Conservation (phyloP, 352 stramenopile species). For the Phytopythium boreale region DNA sequence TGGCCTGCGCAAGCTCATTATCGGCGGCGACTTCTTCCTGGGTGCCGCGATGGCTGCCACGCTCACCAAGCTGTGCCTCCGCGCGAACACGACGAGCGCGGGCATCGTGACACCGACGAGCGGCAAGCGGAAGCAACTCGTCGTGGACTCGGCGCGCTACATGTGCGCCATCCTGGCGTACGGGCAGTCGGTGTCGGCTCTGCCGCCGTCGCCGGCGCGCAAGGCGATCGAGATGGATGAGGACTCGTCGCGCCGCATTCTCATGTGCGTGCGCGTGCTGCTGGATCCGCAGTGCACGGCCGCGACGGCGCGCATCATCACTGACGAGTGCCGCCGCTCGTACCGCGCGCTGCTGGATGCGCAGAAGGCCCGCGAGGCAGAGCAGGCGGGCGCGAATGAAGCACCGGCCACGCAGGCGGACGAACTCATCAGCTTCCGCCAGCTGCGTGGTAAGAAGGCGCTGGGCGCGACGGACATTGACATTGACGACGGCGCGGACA, state of each 20-base stretch:
- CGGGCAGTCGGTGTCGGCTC: constrained; percentile 35
- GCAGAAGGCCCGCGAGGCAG: constrained; percentile 65
- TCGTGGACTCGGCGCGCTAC: constrained; percentile 65
- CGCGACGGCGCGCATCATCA: constrained; percentile 72
- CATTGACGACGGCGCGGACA: constrained; percentile 97
- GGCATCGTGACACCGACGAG: constrained; percentile 38
- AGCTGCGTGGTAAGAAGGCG: constrained; percentile 92
- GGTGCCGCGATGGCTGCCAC: constrained; percentile 90
- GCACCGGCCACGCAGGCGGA: constrained; percentile 84
- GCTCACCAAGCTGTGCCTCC: constrained; percentile 97
- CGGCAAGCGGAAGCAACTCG: constrained; percentile 59
- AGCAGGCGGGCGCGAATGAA: constrained; percentile 48
- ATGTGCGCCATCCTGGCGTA: constrained; percentile 78
- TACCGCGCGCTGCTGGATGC: constrained; percentile 76
- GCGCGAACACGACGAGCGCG: constrained; percentile 62
- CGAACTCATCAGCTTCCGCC: constrained; percentile 97
- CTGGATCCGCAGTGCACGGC: constrained; percentile 87
- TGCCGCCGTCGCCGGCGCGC: constrained; percentile 5
- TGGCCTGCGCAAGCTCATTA: constrained; percentile 86
- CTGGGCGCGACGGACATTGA: constrained; percentile 94
- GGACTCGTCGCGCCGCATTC: constrained; percentile 95
- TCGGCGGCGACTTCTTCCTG: constrained; percentile 97
- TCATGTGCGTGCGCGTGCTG: constrained; percentile 93
- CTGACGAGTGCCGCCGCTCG: constrained; percentile 72
- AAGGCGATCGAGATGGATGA: constrained; percentile 86